Conservation (phyloP, 768 basidiomycete genomes). For the Amanita jacksonii region DNA sequence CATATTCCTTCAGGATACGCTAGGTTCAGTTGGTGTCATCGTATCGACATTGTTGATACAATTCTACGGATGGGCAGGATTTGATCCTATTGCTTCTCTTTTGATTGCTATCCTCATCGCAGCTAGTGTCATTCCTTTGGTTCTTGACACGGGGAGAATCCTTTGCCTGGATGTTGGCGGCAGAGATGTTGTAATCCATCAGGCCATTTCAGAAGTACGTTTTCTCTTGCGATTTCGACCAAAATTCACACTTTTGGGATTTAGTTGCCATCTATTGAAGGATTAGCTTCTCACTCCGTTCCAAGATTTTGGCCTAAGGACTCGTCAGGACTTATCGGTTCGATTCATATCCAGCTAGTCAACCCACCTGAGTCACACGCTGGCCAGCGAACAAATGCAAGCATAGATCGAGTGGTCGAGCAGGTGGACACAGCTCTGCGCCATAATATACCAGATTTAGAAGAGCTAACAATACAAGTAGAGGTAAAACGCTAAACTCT, state of each 20-base stretch:
- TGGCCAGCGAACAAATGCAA: constrained; percentile 40
- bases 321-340: constrained; percentile 74
- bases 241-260: constrained; percentile 13
- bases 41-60: constrained; percentile 93
- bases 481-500: constrained; percentile 28
- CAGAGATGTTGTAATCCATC: constrained; percentile 41
- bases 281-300: constrained; percentile 68
- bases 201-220: constrained; percentile 56
- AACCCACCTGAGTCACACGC: constrained; percentile 50
- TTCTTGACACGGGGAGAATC: constrained; percentile 86
- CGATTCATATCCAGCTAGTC: constrained; percentile 83
- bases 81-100: constrained; percentile 94
- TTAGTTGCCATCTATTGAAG: constrained; percentile 68
- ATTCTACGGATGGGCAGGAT: constrained; percentile 96
- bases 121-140: constrained; percentile 90
- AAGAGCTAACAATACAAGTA: constrained; percentile 87
- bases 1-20: constrained; percentile 60
- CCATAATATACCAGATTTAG: constrained; percentile 67
- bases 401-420: constrained; percentile 64
- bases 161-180: constrained; percentile 80
- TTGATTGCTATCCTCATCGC: constrained; percentile 95
- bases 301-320: constrained; percentile 98
- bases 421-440: constrained; percentile 67
- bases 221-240: background rate
- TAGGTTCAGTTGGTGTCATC: constrained; percentile 97